These are phyloP conservation scores for Stachybotrys chartarum DNA, from an alignment of 2,329 filamentous ascomycete species.

Conservation along the genomic window DNA sequence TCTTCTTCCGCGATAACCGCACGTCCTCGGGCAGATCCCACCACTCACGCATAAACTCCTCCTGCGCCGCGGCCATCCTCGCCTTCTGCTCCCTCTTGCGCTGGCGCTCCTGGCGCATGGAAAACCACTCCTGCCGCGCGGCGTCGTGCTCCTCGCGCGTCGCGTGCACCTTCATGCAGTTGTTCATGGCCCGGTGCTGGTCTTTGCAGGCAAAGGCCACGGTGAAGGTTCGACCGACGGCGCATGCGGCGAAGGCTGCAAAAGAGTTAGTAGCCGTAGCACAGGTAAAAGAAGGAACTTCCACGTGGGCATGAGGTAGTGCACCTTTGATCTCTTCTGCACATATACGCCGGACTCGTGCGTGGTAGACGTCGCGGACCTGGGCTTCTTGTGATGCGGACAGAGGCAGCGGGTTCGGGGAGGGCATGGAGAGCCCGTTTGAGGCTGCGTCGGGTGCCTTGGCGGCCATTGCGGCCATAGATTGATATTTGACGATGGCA, in stretches of 20 bases:
- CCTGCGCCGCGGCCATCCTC: slow-evolving; percentile 52
- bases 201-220: slow-evolving; percentile 80
- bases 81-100: slow-evolving; percentile 59
- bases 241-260: slow-evolving; percentile 86
- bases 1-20: slow-evolving; percentile 38
- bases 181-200: slow-evolving; percentile 82
- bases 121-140: slow-evolving; percentile 91
- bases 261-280: neutral
- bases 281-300: neutral
- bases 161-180: slow-evolving; percentile 83
- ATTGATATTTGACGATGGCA: neutral
- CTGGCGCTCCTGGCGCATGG: slow-evolving; percentile 62
- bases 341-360: slow-evolving; percentile 69
- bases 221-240: slow-evolving; percentile 75
- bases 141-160: slow-evolving; percentile 80
- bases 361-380: slow-evolving; percentile 74
- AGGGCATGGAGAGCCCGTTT: slow-evolving; percentile 40
- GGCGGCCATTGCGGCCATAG: slow-evolving; percentile 25
- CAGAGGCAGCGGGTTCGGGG: slow-evolving; percentile 74
- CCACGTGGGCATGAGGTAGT: neutral
- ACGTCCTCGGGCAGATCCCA: slow-evolving; percentile 56
- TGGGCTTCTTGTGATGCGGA: slow-evolving; percentile 76
- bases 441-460: slow-evolving; percentile 25
- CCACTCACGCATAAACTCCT: slow-evolving; percentile 60
- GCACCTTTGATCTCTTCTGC: slow-evolving; percentile 70